Evolutionary conservation across 139 green algal genomes (phyloP).

Genomic region (Mesotaenium endlicherianum): DNA sequence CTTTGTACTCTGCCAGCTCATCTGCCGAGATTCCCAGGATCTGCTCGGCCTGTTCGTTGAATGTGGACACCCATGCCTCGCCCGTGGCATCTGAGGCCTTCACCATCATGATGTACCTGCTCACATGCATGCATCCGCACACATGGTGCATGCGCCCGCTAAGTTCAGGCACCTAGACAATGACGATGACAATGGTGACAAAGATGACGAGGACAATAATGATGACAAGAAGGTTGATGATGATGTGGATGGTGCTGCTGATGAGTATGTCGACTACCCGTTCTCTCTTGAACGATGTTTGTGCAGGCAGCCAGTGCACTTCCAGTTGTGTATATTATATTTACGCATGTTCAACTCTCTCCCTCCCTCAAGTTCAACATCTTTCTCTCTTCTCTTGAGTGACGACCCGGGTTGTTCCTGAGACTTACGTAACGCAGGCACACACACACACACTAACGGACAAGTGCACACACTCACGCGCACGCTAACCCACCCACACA

Average conservation of each 20-base stretch:
- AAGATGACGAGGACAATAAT: neutral
- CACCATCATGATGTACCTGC: slow-evolving; percentile 46
- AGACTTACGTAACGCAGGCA: neutral
- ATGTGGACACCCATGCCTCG: slow-evolving; percentile 56
- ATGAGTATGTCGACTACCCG: too few species aligned
- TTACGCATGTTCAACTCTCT: too few species aligned
- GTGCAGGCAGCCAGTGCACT: too few species aligned
- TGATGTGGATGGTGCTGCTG: too few species aligned
- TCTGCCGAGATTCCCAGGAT: slow-evolving; percentile 42
- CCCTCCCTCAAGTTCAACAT: too few species aligned
- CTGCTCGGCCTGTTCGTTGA: slow-evolving; percentile 50
- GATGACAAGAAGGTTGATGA: neutral
- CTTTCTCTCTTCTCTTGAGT: too few species aligned
- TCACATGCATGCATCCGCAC: neutral
- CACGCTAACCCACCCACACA: neutral
- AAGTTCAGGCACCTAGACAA: neutral
- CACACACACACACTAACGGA: neutral
- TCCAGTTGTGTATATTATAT: too few species aligned
- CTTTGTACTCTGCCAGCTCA: slow-evolving; percentile 12
- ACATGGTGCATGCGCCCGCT: neutral
- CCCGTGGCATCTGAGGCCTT: slow-evolving; percentile 59
- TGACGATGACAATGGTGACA: neutral
- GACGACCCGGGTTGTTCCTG: neutral
- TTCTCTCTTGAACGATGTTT: too few species aligned
- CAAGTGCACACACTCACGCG: neutral